These are phyloP conservation scores for Lagerstroemia speciosa DNA, from an alignment of 345 rosid species.

Conservation along the genomic window DNA sequence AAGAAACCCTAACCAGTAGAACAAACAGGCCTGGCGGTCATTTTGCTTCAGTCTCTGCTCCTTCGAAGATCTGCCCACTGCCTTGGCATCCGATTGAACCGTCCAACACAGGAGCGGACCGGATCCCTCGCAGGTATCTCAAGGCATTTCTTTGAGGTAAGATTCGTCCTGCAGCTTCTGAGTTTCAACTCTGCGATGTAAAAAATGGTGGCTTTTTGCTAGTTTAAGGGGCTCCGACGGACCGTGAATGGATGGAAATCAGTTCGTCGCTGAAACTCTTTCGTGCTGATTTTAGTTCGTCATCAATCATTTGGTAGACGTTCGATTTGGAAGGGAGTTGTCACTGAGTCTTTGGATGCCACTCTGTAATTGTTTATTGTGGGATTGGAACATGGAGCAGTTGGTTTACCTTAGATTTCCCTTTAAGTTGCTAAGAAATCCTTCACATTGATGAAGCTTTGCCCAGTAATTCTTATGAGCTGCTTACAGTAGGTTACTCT, in stretches of 20 bases:
- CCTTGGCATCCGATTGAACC: not conserved
- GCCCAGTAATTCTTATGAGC: not conserved
- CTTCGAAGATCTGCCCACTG: too few species aligned
- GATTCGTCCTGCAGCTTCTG: not conserved
- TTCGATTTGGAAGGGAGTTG: not conserved
- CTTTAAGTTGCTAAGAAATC: not conserved
- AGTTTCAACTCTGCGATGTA: not conserved
- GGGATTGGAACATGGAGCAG: not conserved
- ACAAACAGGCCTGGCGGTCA: too few species aligned
- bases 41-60: too few species aligned
- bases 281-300: not conserved
- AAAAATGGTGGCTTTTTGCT: not conserved
- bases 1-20: too few species aligned
- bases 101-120: not conserved
- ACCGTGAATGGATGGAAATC: not conserved
- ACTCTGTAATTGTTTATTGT: too few species aligned
- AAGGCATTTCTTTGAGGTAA: not conserved
- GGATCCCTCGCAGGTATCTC: not conserved
- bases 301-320: not conserved
- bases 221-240: not conserved
- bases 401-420: not conserved
- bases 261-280: not conserved
- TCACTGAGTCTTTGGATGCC: not conserved
- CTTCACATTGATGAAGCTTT: not conserved
- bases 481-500: not conserved